Conservation (phyloP, 1,139 yeast species). For the Blastobotrys buckinghamii region DNA sequence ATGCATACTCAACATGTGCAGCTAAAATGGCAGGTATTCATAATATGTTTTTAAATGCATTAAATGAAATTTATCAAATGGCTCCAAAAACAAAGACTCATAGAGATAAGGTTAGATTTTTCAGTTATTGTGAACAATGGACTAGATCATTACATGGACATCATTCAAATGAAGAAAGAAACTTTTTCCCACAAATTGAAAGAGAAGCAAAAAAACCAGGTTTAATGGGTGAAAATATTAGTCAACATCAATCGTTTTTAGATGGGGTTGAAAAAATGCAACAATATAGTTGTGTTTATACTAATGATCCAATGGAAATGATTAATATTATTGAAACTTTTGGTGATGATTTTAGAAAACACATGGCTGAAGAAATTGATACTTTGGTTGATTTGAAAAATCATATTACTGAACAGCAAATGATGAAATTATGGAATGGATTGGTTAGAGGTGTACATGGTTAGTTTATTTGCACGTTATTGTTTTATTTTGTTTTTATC, state of each 20-base stretch:
- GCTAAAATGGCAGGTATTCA: constrained; percentile 2
- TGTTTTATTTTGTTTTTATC: no score
- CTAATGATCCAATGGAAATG: not conserved
- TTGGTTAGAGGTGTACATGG: constrained; percentile 3
- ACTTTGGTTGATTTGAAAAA: constrained; percentile 3
- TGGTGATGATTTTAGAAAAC: constrained; percentile 6
- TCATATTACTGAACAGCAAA: not conserved
- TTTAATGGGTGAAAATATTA: constrained; percentile 3
- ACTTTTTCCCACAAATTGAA: constrained; percentile 8
- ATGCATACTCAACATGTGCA: constrained; percentile 1
- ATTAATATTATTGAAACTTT: constrained; percentile 2
- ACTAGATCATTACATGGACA: constrained; percentile 1
- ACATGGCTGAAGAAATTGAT: constrained; percentile 5
- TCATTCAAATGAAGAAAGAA: constrained; percentile 5
- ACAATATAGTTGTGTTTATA: not conserved
- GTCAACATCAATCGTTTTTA: constrained; percentile 2
- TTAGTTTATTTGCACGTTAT: not conserved
- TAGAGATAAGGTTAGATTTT: not conserved
- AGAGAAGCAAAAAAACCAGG: constrained; percentile 4
- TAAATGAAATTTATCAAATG: constrained; percentile 6
- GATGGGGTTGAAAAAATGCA: constrained; percentile 1
- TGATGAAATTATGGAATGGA: not conserved
- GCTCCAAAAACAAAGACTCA: not conserved
- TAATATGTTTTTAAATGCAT: constrained; percentile 5
- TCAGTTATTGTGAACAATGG: constrained; percentile 6